Evolutionary conservation across 345 rosid genomes (phyloP).

Genomic region (Citrus inodora): DNA sequence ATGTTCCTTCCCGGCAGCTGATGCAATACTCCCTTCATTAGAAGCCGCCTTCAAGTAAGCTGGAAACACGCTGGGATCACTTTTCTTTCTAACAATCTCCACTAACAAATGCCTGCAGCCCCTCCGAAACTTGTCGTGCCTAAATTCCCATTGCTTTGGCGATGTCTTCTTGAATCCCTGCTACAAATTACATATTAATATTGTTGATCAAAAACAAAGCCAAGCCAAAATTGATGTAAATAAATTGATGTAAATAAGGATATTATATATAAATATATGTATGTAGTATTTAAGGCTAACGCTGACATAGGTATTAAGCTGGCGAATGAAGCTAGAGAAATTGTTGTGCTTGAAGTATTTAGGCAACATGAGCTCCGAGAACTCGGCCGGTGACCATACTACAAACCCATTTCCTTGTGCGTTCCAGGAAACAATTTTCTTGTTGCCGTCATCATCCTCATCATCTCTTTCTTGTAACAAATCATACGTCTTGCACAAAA

Average conservation of each 20-base stretch:
- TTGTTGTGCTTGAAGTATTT: slow-evolving; percentile 72
- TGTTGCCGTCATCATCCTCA: background rate
- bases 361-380: slow-evolving; percentile 51
- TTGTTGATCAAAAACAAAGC: background rate
- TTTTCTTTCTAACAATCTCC: slow-evolving; percentile 50
- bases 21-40: background rate
- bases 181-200: background rate
- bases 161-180: slow-evolving; percentile 72
- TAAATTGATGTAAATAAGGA: no score
- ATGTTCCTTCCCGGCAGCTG: background rate
- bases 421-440: slow-evolving; percentile 53
- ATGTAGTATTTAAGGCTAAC: background rate
- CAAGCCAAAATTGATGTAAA: background rate
- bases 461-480: slow-evolving; percentile 44
- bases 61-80: slow-evolving; percentile 45
- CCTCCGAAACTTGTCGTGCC: slow-evolving; percentile 49
- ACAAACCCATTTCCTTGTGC: slow-evolving; percentile 44
- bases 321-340: slow-evolving; percentile 70
- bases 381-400: slow-evolving; percentile 66
- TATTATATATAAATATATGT: no score
- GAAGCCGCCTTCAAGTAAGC: slow-evolving; percentile 34
- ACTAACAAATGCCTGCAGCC: slow-evolving; percentile 43
- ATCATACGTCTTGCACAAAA: slow-evolving; percentile 55
- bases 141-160: slow-evolving; percentile 53
- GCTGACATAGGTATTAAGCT: slow-evolving; percentile 64